phyloP scores from a whole-genome alignment of 2,329 filamentous ascomycete species.

The Trichoderma semiorbis region DNA sequence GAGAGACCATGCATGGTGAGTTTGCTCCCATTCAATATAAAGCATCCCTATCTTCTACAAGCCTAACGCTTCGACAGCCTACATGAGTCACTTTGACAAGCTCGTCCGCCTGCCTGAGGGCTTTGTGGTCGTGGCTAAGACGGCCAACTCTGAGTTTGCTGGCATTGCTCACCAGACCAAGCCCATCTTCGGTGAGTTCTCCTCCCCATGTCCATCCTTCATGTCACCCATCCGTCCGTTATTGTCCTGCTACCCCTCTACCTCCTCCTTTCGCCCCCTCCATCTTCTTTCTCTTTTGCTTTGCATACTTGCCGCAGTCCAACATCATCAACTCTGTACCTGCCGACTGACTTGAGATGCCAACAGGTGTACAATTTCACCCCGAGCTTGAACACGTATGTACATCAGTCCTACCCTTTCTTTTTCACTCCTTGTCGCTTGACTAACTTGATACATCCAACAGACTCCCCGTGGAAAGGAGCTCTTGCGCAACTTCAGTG shows the following conservation, averaged over 20 bases:
- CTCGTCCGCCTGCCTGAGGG: slow-evolving; percentile 67
- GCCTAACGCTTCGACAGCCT: background rate
- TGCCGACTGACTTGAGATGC: slow-evolving; percentile 6
- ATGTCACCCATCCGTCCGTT: background rate
- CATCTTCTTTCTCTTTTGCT: background rate
- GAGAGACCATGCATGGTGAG: slow-evolving; percentile 57
- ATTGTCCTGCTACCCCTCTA: background rate
- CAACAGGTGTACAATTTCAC: slow-evolving; percentile 75
- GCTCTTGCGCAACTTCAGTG: slow-evolving; percentile 76
- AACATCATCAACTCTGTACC: background rate
- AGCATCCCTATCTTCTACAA: background rate
- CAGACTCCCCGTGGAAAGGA: slow-evolving; percentile 53
- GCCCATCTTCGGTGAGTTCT: slow-evolving; percentile 57
- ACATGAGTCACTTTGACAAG: slow-evolving; percentile 88
- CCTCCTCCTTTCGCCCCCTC: background rate
- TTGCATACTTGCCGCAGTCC: background rate
- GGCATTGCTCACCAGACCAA: slow-evolving; percentile 70
- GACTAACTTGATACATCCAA: slow-evolving; percentile 39
- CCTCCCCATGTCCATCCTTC: background rate
- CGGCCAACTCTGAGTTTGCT: slow-evolving; percentile 62
- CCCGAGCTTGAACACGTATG: slow-evolving; percentile 62
- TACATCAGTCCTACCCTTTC: slow-evolving; percentile 11
- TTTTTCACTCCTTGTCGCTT: slow-evolving; percentile 33
- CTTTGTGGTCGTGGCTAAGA: slow-evolving; percentile 74
- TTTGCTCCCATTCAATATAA: background rate